These are phyloP conservation scores for Penicillium tannophilum DNA, from an alignment of 495 filamentous ascomycete genomes.

Conservation along the genomic window DNA sequence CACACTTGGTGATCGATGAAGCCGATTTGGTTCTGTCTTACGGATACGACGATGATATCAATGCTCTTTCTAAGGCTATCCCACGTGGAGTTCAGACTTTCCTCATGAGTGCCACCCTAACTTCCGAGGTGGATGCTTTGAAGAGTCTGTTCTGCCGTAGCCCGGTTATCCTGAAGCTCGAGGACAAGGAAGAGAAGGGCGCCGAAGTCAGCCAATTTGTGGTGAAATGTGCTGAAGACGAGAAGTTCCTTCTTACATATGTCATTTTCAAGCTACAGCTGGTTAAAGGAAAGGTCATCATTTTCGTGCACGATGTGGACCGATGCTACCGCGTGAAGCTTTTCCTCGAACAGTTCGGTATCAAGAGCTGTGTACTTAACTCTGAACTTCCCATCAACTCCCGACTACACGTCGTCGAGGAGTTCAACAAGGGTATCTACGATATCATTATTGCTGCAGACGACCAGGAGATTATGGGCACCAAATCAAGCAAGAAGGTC, in stretches of 20 bases:
- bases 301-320: constrained; percentile 93
- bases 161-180: constrained; percentile 75
- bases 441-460: constrained; percentile 97
- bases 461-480: constrained; percentile 82
- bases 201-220: constrained; percentile 82
- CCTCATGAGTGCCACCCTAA: constrained; percentile 91
- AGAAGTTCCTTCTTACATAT: constrained; percentile 93
- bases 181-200: constrained; percentile 70
- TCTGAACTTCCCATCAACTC: constrained; percentile 93
- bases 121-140: constrained; percentile 79
- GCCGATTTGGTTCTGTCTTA: constrained; percentile 94
- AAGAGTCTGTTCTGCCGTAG: constrained; percentile 85
- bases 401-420: constrained; percentile 89
- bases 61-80: constrained; percentile 70
- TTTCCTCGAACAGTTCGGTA: constrained; percentile 95
- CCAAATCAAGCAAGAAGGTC: constrained; percentile 42
- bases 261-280: constrained; percentile 94
- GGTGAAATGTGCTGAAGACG: constrained; percentile 89
- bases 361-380: constrained; percentile 91
- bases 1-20: constrained; percentile 89
- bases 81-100: constrained; percentile 87
- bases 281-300: constrained; percentile 90
- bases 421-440: constrained; percentile 95
- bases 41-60: constrained; percentile 89
- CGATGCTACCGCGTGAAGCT: constrained; percentile 92